These are phyloP conservation scores for Pseudonectria foliicola DNA, from an alignment of 2,329 filamentous ascomycete species.

Conservation along the genomic window DNA sequence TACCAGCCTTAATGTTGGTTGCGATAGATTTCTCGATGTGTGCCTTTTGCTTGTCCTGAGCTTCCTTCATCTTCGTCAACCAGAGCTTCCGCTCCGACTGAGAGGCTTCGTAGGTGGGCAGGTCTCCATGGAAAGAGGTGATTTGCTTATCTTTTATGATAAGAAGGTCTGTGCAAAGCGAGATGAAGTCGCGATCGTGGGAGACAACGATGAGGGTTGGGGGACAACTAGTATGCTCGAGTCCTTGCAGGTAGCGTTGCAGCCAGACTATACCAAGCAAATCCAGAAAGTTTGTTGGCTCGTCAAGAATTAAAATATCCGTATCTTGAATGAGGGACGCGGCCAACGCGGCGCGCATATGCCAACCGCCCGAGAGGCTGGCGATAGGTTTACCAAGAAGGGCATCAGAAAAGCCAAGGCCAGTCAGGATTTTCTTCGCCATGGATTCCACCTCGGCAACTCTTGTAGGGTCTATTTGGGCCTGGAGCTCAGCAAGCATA, in stretches of 20 bases:
- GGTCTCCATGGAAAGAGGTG: constrained; percentile 67
- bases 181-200: constrained; percentile 76
- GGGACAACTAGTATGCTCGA: constrained; percentile 44
- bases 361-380: constrained; percentile 71
- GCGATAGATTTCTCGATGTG: constrained; percentile 75
- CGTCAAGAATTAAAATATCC: constrained; percentile 75
- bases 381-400: constrained; percentile 52
- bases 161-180: constrained; percentile 69
- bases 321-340: constrained; percentile 62
- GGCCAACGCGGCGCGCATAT: constrained; percentile 61
- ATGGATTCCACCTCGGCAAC: constrained; percentile 57
- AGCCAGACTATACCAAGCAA: constrained; percentile 80
- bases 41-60: constrained; percentile 71
- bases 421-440: constrained; percentile 59
- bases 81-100: constrained; percentile 61
- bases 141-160: constrained; percentile 67
- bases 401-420: constrained; percentile 63
- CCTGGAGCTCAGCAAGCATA: constrained; percentile 61
- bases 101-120: constrained; percentile 64
- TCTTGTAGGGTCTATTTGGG: constrained; percentile 59
- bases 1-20: constrained; percentile 67
- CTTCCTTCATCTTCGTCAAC: constrained; percentile 69
- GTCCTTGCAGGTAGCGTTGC: constrained; percentile 59
- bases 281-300: constrained; percentile 83
- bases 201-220: constrained; percentile 73